These are phyloP conservation scores for Cadophora gregata DNA, from an alignment of 2,329 filamentous ascomycete genomes.

Conservation along the genomic window DNA sequence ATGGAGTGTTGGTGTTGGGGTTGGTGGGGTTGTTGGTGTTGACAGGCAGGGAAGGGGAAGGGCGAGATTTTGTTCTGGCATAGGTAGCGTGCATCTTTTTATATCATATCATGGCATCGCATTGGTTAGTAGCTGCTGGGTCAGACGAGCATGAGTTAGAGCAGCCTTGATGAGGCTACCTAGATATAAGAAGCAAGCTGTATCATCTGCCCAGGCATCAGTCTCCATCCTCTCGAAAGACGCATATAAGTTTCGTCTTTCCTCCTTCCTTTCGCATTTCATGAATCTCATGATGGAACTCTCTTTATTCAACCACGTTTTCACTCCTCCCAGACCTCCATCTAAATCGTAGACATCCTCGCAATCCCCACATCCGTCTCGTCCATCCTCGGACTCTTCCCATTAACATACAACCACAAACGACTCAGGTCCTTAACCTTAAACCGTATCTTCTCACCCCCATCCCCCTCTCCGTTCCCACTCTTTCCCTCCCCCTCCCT, in stretches of 20 bases:
- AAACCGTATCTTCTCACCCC: slow-evolving; percentile 41
- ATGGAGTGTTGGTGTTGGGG: not conserved
- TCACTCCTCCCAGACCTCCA: not conserved
- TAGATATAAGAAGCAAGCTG: too few species aligned
- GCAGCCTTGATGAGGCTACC: too few species aligned
- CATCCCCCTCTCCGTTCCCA: slow-evolving; percentile 10
- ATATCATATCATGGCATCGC: not conserved
- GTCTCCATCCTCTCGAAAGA: too few species aligned
- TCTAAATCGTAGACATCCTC: slow-evolving; percentile 34
- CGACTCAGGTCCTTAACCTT: slow-evolving; percentile 66
- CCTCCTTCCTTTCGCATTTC: too few species aligned
- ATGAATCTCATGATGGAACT: too few species aligned
- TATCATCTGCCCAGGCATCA: too few species aligned
- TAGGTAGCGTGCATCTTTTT: not conserved
- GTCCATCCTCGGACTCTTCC: slow-evolving; percentile 52
- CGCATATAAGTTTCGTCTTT: too few species aligned
- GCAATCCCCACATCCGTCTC: slow-evolving; percentile 33
- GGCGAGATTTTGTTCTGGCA: not conserved
- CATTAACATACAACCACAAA: slow-evolving; percentile 68
- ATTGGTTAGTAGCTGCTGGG: too few species aligned
- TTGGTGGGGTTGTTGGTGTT: not conserved
- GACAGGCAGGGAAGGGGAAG: not conserved
- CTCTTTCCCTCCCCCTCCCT: slow-evolving; percentile 11
- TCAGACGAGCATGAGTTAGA: too few species aligned
- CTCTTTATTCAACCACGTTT: not conserved